Percentiles rank a stretch among this genome's conserved stretches.
phyloP scores from a whole-genome alignment of 1,284 basidiomycete species.

The Marasmius tenuissimus region DNA sequence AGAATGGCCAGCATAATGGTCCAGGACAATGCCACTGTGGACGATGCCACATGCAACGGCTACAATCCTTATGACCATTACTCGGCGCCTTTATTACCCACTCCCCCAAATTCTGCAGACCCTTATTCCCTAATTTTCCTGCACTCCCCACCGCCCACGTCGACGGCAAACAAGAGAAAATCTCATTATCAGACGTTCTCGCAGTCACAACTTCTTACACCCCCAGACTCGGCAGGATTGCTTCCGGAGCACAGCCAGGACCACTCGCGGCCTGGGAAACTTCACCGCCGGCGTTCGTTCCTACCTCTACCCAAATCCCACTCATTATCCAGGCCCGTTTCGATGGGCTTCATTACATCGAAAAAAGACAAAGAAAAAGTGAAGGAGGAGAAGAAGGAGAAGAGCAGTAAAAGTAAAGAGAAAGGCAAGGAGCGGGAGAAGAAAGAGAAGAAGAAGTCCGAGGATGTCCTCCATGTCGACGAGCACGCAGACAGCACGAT shows the following conservation, averaged over 20 bases:
- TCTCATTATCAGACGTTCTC: slow-evolving; percentile 25
- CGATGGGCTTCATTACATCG: slow-evolving; percentile 28
- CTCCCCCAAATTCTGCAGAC: slow-evolving; percentile 2
- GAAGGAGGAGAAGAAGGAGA: slow-evolving; percentile 19
- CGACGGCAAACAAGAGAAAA: slow-evolving; percentile 7
- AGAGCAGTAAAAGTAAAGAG: not conserved
- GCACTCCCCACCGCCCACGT: not conserved
- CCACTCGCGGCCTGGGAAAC: slow-evolving; percentile 9
- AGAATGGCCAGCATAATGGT: not conserved
- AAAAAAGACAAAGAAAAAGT: slow-evolving; percentile 20
- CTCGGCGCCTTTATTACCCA: not conserved
- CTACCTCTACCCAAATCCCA: not conserved
- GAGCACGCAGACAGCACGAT: not conserved
- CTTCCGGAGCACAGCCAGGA: slow-evolving; percentile 8
- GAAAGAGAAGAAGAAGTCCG: not conserved
- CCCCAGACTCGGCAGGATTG: slow-evolving; percentile 12
- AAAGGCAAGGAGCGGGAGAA: slow-evolving; percentile 19
- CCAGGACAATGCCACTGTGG: not conserved
- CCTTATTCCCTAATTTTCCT: not conserved
- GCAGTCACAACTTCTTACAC: slow-evolving; percentile 11
- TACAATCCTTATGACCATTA: not conserved
- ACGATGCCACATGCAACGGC: not conserved
- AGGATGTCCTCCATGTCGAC: not conserved
- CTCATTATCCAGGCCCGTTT: not conserved
- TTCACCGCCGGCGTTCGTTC: not conserved